Evolutionary conservation across 2,329 filamentous ascomycete species (phyloP), one percentile per base, ranked within the genome.

Genomic region (Penicillium sumatraense): DNA sequence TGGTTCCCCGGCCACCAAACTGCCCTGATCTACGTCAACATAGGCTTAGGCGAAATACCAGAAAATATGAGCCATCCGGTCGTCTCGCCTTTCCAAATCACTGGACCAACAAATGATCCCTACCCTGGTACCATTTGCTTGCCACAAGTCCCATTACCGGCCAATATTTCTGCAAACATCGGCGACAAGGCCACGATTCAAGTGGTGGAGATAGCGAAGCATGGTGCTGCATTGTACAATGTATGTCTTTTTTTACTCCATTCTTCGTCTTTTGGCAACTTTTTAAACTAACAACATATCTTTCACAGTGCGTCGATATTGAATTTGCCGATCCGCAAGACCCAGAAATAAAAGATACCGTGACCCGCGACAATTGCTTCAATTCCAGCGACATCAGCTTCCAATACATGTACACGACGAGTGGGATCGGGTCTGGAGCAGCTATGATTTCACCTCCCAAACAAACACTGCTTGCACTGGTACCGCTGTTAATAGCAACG

Each of bases 171-270:
- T 1, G 88, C 91, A 44, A 86, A 89, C 46, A 78, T 87, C 0
- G 95, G 95, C n/a, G 90, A 96, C 76, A 87, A 90, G 70, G 92
- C 91, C 21, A 96, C 93, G 0, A 95, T 97, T 54, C 93, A 97
- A 71, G 75, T 96, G 3, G 87, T 97, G 23, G 91, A 96, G 79
- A 76, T 86, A 7, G 93, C 93, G 13, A 79, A 90, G 56, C 92
- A 96, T 69, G 93, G 93, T 3, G 93, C 91, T 1, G 82, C 90
- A 5, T 75, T 97, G 35, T 96, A 88, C 70, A 92, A 89, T 58
- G 90, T 93, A 80, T 64, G 88, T 78, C 42, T 16, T 29, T 44
- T 16, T 29, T 16, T 46, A 2, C 35, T 47, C 18, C 42, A 44
- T n/a, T 26, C 16, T n/a, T 24, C 7, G 8, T 18, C 14, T 21